Evolutionary conservation across 352 stramenopile genomes (phyloP).

Genomic region (Phytopythium montanum): DNA sequence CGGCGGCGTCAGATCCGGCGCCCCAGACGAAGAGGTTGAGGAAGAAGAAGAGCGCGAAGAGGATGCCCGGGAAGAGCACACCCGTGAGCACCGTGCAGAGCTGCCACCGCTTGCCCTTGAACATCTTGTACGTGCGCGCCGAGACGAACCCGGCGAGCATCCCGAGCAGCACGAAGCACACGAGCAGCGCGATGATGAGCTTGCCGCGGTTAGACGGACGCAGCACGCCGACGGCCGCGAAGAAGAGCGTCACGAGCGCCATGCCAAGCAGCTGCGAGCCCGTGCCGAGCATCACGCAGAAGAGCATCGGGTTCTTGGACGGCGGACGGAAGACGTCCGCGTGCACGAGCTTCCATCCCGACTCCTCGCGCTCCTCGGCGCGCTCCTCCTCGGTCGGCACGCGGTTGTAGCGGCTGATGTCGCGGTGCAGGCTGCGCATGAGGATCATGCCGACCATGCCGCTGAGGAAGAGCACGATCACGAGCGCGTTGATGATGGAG

Average conservation of each 20-base stretch:
- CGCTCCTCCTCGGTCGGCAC: constrained; percentile 95
- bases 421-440: constrained; percentile 96
- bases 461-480: constrained; percentile 99
- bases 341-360: constrained; percentile 99
- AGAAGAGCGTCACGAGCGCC: constrained; percentile 95
- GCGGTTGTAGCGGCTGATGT: constrained; percentile 98
- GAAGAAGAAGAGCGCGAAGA: constrained; percentile 97
- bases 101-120: constrained; percentile 99
- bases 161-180: constrained; percentile 97
- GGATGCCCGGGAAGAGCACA: constrained; percentile 95
- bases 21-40: constrained; percentile 97
- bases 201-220: constrained; percentile 96
- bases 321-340: constrained; percentile 99
- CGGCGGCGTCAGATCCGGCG: constrained; percentile 90
- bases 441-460: constrained; percentile 99
- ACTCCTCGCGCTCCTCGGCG: constrained; percentile 97
- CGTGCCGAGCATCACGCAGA: constrained; percentile 96
- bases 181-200: constrained; percentile 96
- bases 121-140: constrained; percentile 98
- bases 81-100: constrained; percentile 95
- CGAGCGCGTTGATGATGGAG: constrained; percentile 98
- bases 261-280: constrained; percentile 97
- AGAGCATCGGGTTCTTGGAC: constrained; percentile 93
- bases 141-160: constrained; percentile 95
- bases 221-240: constrained; percentile 96